These are phyloP conservation scores for Casuarina equisetifolia DNA, from an alignment of 306 rosid species.

Conservation along the genomic window DNA sequence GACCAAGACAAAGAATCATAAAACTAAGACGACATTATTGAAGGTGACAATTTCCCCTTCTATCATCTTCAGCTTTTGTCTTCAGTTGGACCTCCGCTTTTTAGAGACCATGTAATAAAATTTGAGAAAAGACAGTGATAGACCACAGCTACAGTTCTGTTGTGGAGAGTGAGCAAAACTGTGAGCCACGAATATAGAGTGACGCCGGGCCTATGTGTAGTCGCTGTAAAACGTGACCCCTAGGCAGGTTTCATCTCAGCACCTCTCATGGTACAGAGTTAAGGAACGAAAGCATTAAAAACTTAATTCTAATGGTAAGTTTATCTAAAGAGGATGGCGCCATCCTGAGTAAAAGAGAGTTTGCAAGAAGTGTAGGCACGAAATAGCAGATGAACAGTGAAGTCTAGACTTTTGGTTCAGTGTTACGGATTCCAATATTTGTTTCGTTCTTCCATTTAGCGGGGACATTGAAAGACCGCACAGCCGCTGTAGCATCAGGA, in stretches of 20 bases:
- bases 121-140: background rate
- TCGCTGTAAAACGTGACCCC: background rate
- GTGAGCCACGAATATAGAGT: constrained; percentile 14
- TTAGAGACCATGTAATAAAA: background rate
- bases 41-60: constrained; percentile 3
- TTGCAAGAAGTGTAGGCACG: too few species aligned
- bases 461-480: too few species aligned
- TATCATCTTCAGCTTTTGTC: background rate
- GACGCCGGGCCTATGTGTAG: constrained; percentile 8
- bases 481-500: too few species aligned
- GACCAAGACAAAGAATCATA: constrained; percentile 28
- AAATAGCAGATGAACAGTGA: too few species aligned
- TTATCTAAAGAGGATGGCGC: too few species aligned
- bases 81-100: background rate
- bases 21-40: constrained; percentile 19
- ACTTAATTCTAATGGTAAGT: too few species aligned
- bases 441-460: too few species aligned
- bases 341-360: too few species aligned
- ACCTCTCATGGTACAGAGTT: background rate
- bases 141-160: constrained; percentile 7
- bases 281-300: background rate
- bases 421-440: too few species aligned
- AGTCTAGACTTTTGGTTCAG: too few species aligned
- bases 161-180: constrained; percentile 7
- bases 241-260: background rate